Evolutionary conservation across 106 monocot species (phyloP).

Genomic region (Narthecium ossifragum): DNA sequence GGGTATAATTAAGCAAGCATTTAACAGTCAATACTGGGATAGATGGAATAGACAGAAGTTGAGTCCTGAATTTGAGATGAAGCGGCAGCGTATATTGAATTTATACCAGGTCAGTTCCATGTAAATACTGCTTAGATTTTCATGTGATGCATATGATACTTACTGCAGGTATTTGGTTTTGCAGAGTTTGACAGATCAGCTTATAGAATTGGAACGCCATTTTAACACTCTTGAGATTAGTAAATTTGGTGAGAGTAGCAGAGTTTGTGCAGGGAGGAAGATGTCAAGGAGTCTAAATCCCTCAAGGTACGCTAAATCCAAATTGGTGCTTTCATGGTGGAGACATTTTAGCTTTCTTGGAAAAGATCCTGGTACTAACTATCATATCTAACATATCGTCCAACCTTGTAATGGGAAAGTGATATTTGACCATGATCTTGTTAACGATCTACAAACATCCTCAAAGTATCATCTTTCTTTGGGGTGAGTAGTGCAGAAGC

Average conservation of each 20-base stretch:
- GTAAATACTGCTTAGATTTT: background rate
- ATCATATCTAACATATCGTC: background rate
- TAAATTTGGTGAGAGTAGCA: constrained; percentile 60
- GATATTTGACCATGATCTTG: background rate
- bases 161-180: constrained; percentile 1
- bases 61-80: constrained; percentile 77
- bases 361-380: background rate
- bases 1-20: constrained; percentile 82
- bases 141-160: background rate
- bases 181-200: constrained; percentile 74
- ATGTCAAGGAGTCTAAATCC: constrained; percentile 14
- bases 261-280: constrained; percentile 30
- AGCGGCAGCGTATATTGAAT: constrained; percentile 69
- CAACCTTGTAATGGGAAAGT: background rate
- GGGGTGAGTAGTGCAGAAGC: background rate
- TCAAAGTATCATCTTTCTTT: background rate
- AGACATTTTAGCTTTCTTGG: background rate
- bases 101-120: constrained; percentile 40
- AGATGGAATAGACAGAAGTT: constrained; percentile 83
- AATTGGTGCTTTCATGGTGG: background rate
- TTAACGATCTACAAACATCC: background rate
- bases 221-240: constrained; percentile 86
- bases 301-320: constrained; percentile 43
- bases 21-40: constrained; percentile 68
- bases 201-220: constrained; percentile 85